Evolutionary conservation across 768 basidiomycete genomes (phyloP).

Genomic region (Tylopilus plumbeoviolaceoides): DNA sequence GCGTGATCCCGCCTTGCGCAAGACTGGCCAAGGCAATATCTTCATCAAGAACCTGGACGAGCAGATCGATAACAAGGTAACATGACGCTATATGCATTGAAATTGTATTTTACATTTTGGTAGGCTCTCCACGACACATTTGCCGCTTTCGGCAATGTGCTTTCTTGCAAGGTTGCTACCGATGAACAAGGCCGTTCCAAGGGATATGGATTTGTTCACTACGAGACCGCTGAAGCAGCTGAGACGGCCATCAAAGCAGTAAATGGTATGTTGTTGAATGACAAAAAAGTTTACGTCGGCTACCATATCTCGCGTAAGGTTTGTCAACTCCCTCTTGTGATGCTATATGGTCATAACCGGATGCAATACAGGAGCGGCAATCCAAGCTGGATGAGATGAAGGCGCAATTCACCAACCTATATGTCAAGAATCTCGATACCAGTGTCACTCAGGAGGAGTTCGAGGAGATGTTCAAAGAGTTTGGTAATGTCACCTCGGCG

Average conservation of each 20-base stretch:
- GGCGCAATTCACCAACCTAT: conserved; percentile 96
- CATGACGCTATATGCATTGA: background rate
- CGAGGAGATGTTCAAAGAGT: conserved; percentile 69
- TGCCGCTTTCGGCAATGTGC: conserved; percentile 96
- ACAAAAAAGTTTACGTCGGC: conserved; percentile 99
- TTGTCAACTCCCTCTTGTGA: conserved; percentile 11
- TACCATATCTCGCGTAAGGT: conserved; percentile 97
- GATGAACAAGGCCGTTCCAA: conserved; percentile 95
- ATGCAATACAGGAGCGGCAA: conserved; percentile 71
- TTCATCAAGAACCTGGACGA: conserved; percentile 99
- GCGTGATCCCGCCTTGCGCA: conserved; percentile 98
- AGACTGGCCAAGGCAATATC: conserved; percentile 99
- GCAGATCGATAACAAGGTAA: conserved; percentile 93
- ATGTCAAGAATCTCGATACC: conserved; percentile 92
- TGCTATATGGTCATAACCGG: background rate
- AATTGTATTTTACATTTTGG: background rate
- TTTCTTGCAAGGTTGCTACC: conserved; percentile 98
- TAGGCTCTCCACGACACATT: conserved; percentile 99
- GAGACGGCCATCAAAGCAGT: conserved; percentile 96
- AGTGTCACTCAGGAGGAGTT: conserved; percentile 87
- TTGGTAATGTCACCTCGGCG: conserved; percentile 85
- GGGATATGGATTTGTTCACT: conserved; percentile 99
- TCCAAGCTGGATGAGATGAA: conserved; percentile 98
- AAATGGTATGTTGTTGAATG: conserved; percentile 98
- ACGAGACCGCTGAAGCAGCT: conserved; percentile 95